Base-by-base conservation (phyloP, 2,329 filamentous ascomycete species). In the Rugonectria rugulosa region DNA sequence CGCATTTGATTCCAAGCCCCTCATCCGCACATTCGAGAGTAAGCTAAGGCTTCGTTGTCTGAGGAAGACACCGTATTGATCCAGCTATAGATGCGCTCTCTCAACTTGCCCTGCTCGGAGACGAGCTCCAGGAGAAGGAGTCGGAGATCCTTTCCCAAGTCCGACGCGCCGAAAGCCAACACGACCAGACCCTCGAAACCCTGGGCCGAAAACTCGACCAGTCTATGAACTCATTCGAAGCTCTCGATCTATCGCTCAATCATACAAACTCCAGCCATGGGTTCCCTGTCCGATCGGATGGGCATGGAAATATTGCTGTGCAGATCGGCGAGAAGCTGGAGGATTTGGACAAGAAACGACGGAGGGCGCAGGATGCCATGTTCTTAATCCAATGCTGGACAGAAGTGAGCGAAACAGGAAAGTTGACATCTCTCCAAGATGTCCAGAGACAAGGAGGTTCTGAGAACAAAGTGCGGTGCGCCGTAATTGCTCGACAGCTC, bases 301-400 rank as follows among this genome's bases (percentile, higher is more conserved):
- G 80, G 19, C 92, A 90, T 23, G 94, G 94, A 2, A 96, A 94
- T 70, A 86, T 95, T 61, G 95, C 95, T 1, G 92, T 99, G 49
- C 91, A 96, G 72, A 98, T 97, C 47, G 95, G 95, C 65, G 92
- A 96, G 77, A 88, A 89, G 68, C 80, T 99, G 10, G 95, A 99
- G 77, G 94, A 98, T 73, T 81, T 99, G 56, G 95, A 99, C 74
- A 87, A 92, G 68, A 96, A 99, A 77, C 82, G 93, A 65, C 88
- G 92, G 70, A 83, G 94, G 56, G 95, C 95, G 26, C 83, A 95
- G 72, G 95, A 99, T 77, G 93, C 95, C 57, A 94, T 91, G 70
- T 98, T 98, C 72, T 76, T 99, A 56, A 92, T 99, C 62, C 90
- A 96, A 71, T 99, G 95, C 77, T 99, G 95, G 94, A 87, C 92